A percentile compares a stretch with the other conserved stretches of the same genome.
Conservation (phyloP, 1,284 basidiomycete species). For the Heterobasidion annosum region DNA sequence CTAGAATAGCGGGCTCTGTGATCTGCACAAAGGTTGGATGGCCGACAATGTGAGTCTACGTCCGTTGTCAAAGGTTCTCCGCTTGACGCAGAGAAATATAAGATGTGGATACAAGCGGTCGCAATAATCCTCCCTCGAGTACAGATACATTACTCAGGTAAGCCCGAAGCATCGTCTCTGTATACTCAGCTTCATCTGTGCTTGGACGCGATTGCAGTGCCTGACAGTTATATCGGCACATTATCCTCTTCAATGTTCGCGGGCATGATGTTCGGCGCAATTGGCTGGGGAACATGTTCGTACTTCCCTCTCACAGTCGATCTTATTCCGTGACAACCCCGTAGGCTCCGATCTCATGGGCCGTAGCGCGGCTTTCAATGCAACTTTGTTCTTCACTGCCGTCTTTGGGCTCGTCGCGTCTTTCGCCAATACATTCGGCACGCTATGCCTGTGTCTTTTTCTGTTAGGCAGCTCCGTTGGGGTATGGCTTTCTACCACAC, state of each 20-base stretch:
- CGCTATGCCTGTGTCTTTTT: slow-evolving; percentile 77
- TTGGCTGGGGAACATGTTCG: slow-evolving; percentile 86
- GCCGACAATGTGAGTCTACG: slow-evolving; percentile 66
- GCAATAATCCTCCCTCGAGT: slow-evolving; percentile 91
- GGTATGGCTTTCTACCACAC: slow-evolving; percentile 30
- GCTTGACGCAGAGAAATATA: slow-evolving; percentile 19
- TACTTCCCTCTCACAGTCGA: slow-evolving; percentile 9
- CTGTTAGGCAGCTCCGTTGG: slow-evolving; percentile 88
- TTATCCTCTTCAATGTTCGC: slow-evolving; percentile 78
- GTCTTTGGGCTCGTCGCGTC: slow-evolving; percentile 83
- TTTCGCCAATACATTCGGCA: slow-evolving; percentile 63
- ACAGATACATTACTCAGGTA: slow-evolving; percentile 76
- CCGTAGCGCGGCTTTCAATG: slow-evolving; percentile 84
- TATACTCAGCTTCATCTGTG: neutral
- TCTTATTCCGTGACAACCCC: neutral
- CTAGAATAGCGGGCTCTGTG: neutral
- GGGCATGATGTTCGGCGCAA: slow-evolving; percentile 94
- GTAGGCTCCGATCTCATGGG: slow-evolving; percentile 72
- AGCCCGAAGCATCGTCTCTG: slow-evolving; percentile 12
- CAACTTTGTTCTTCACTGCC: slow-evolving; percentile 84
- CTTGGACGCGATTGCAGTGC: slow-evolving; percentile 32
- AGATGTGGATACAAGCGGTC: slow-evolving; percentile 87
- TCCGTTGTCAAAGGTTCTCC: slow-evolving; percentile 4
- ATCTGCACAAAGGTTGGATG: slow-evolving; percentile 54
- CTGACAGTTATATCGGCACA: slow-evolving; percentile 66